A percentile compares a stretch with the other conserved stretches of the same genome.
phyloP scores from a whole-genome alignment of 306 rosid species.

The Vigna hirtella region DNA sequence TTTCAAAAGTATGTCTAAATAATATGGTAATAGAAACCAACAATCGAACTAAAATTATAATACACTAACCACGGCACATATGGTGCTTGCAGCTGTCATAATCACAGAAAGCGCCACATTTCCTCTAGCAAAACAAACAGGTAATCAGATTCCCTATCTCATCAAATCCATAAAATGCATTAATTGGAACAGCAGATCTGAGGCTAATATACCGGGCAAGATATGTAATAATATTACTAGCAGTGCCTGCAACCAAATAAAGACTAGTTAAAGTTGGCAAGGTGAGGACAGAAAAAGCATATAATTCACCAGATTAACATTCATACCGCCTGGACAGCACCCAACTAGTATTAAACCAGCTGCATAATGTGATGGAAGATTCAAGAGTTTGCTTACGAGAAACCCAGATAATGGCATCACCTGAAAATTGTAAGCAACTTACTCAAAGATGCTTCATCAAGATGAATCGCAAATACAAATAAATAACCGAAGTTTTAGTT shows the following conservation, averaged over 20 bases:
- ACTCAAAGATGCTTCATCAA: background rate
- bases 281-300: too few relatives aligned
- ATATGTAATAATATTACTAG: too few relatives aligned
- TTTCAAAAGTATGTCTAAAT: too few relatives aligned
- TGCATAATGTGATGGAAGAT: conserved; percentile 83
- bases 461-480: too few relatives aligned
- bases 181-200: conserved; percentile 23
- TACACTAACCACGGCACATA: conserved; percentile 78
- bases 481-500: too few relatives aligned
- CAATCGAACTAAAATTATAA: conserved; percentile 21
- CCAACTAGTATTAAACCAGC: conserved; percentile 87
- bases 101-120: conserved; percentile 90
- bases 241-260: too few relatives aligned
- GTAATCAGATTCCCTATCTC: conserved; percentile 24
- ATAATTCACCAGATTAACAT: background rate
- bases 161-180: conserved; percentile 11
- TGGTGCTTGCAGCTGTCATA: conserved; percentile 90
- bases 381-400: conserved; percentile 79
- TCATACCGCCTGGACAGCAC: conserved; percentile 92
- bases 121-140: conserved; percentile 20
- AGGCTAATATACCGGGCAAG: conserved; percentile 48
- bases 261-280: too few relatives aligned
- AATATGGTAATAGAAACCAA: background rate
- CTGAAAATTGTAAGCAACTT: conserved; percentile 53
- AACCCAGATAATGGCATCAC: conserved; percentile 90